Conservation (phyloP, 1,284 basidiomycete species). For the Ganoderma meredithae region DNA sequence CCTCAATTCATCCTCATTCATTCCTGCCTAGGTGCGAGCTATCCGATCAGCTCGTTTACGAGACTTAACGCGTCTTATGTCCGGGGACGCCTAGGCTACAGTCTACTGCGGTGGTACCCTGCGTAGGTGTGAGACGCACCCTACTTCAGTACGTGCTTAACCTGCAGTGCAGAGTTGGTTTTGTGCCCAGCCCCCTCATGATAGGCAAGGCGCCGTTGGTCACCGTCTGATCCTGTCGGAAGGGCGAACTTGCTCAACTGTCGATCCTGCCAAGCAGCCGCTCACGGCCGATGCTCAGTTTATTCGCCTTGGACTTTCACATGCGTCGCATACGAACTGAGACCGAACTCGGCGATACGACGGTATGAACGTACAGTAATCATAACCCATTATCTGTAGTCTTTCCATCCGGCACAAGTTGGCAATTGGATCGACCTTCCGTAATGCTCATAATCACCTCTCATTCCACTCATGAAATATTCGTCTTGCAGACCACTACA, state of each 20-base stretch:
- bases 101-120: slow-evolving; percentile 13
- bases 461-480: neutral
- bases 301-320: too few species aligned
- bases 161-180: neutral
- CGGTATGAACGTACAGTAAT: too few species aligned
- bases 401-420: neutral
- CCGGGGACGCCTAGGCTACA: slow-evolving; percentile 10
- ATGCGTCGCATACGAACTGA: too few species aligned
- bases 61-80: slow-evolving; percentile 11
- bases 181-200: neutral
- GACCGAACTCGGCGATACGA: too few species aligned
- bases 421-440: neutral
- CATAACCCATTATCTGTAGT: too few species aligned
- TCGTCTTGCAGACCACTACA: neutral
- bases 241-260: slow-evolving; percentile 40
- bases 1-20: neutral
- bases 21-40: slow-evolving; percentile 2
- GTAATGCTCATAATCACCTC: neutral
- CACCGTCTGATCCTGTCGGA: slow-evolving; percentile 27
- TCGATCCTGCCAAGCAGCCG: slow-evolving; percentile 38
- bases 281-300: slow-evolving; percentile 38
- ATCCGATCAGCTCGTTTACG: slow-evolving; percentile 16
- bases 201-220: slow-evolving; percentile 13
- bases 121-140: slow-evolving; percentile 16
- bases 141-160: slow-evolving; percentile 1